These are phyloP conservation scores for Daldinia sp. DNA, from an alignment of 2,329 filamentous ascomycete species.

Conservation along the genomic window DNA sequence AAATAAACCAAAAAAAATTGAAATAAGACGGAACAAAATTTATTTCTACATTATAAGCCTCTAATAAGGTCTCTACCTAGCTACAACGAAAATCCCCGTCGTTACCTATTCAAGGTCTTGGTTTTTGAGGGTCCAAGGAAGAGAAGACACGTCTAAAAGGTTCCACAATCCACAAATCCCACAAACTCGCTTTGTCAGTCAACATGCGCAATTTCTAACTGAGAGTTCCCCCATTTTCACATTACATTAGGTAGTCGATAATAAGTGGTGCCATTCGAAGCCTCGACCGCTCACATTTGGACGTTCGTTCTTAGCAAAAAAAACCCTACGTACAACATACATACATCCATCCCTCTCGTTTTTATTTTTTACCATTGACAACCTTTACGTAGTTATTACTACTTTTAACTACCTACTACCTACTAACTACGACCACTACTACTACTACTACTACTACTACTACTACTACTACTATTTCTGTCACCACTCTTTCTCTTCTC, in stretches of 20 bases:
- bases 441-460: not conserved
- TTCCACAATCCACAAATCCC: conserved; percentile 39
- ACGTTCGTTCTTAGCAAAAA: conserved; percentile 6
- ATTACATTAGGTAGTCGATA: conserved; percentile 11
- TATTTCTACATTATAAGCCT: not conserved
- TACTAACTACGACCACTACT: not conserved
- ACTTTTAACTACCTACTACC: not conserved
- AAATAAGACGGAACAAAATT: not conserved
- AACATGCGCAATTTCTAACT: conserved; percentile 26
- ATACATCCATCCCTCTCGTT: conserved; percentile 1
- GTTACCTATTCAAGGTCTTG: conserved; percentile 1
- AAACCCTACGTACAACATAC: conserved; percentile 1
- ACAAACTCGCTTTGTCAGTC: conserved; percentile 33
- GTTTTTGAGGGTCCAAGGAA: conserved; percentile 32
- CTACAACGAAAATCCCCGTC: not conserved
- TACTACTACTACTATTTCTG: not conserved
- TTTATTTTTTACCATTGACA: not conserved
- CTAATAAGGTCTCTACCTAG: not conserved
- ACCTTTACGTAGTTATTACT: not conserved
- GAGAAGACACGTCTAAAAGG: conserved; percentile 40
- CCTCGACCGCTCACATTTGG: conserved; percentile 18
- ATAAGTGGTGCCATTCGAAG: conserved; percentile 15
- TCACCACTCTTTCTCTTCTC: no score
- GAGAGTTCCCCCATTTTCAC: conserved; percentile 3
- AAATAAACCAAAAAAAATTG: conserved; percentile 1